Percentiles rank a stretch among this genome's conserved stretches.
These are phyloP conservation scores for Circinella umbellata DNA, from an alignment of 371 early-diverging fungal genomes.

Conservation along the genomic window DNA sequence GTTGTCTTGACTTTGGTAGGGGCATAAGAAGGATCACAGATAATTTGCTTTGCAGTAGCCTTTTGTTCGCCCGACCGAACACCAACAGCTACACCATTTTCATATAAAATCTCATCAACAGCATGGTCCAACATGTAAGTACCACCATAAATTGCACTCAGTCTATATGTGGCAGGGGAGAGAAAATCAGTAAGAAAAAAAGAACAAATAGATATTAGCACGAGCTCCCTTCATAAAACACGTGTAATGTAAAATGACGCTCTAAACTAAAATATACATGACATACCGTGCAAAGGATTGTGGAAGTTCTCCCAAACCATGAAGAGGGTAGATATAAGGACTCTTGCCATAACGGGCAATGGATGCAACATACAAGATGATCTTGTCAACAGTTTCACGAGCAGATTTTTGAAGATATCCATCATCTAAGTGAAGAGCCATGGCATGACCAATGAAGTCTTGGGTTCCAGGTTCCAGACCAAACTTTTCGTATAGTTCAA, in stretches of 20 bases:
- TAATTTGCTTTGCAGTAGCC: constrained; percentile 86
- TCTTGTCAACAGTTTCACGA: constrained; percentile 91
- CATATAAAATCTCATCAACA: constrained; percentile 90
- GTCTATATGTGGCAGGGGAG: constrained; percentile 33
- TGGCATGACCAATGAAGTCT: constrained; percentile 98
- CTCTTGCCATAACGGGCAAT: constrained; percentile 96
- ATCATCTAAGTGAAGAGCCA: constrained; percentile 98
- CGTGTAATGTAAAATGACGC: background rate
- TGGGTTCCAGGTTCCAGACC: constrained; percentile 92
- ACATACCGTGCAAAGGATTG: constrained; percentile 97
- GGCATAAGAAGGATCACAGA: constrained; percentile 97
- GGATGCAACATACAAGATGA: constrained; percentile 94
- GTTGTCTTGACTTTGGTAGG: constrained; percentile 74
- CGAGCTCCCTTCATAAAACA: constrained; percentile 3
- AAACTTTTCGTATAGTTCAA: constrained; percentile 90
- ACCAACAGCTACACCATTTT: constrained; percentile 86
- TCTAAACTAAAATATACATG: constrained; percentile 3
- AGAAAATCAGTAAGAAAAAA: background rate
- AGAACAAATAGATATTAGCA: background rate
- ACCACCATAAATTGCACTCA: constrained; percentile 97
- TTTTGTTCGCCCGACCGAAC: constrained; percentile 87
- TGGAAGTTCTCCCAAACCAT: constrained; percentile 99
- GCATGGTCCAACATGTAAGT: constrained; percentile 97
- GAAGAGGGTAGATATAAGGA: constrained; percentile 99
- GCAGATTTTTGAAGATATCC: constrained; percentile 89